These are phyloP conservation scores for Massariosphaeria phaeospora DNA, from an alignment of 495 filamentous ascomycete genomes.

Conservation along the genomic window DNA sequence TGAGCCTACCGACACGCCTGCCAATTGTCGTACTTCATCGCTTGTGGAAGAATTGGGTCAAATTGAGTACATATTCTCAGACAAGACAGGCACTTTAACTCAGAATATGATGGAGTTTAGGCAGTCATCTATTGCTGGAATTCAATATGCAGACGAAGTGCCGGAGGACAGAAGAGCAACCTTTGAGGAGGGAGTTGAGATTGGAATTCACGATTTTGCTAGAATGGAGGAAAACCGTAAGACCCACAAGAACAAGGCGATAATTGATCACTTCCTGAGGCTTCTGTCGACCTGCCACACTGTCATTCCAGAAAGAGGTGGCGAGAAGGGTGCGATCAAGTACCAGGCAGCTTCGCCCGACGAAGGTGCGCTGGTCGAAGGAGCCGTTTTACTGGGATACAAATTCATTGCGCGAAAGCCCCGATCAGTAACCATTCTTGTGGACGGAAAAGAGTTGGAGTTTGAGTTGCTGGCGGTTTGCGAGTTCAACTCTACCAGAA, in stretches of 20 bases:
- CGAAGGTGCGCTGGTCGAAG: conserved; percentile 93
- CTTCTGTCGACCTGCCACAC: conserved; percentile 92
- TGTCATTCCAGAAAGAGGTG: conserved; percentile 85
- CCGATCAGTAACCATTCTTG: conserved; percentile 71
- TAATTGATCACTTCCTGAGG: conserved; percentile 85
- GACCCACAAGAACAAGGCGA: conserved; percentile 58
- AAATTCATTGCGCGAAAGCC: conserved; percentile 87
- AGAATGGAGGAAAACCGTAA: conserved; percentile 67
- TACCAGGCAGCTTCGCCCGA: conserved; percentile 98
- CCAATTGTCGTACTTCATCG: conserved; percentile 91
- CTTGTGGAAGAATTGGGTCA: conserved; percentile 96
- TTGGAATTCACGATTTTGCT: conserved; percentile 86
- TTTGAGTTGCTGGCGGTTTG: conserved; percentile 94
- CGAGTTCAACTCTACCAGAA: conserved; percentile 97
- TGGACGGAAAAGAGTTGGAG: conserved; percentile 64
- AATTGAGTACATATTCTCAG: conserved; percentile 97
- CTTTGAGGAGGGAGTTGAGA: conserved; percentile 65
- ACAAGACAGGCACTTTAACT: conserved; percentile 98
- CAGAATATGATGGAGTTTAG: conserved; percentile 99
- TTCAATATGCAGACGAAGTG: conserved; percentile 90
- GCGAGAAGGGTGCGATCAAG: conserved; percentile 77
- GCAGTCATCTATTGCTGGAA: conserved; percentile 84
- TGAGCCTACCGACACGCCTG: conserved; percentile 89
- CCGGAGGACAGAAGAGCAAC: conserved; percentile 85
- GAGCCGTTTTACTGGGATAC: conserved; percentile 80